Evolutionary conservation across 2,329 filamentous ascomycete genomes (phyloP).

Genomic region (Sporothrix protearum): DNA sequence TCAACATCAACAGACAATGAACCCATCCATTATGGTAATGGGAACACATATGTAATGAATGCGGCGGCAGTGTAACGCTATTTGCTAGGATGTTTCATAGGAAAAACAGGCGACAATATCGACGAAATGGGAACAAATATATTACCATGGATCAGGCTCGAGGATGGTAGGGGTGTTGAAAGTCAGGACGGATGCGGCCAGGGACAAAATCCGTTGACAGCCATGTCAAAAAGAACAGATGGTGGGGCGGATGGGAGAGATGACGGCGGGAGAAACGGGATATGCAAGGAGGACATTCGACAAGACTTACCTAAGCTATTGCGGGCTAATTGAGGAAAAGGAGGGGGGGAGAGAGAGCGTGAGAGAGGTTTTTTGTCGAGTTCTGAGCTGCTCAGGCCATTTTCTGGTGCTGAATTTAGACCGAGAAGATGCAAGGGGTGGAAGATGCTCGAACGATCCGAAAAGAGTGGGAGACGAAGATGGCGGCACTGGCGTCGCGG

Average conservation of each 20-base stretch:
- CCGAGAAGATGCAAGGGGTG: background rate
- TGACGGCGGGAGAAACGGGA: constrained; percentile 1
- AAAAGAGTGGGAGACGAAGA: background rate
- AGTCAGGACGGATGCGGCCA: background rate
- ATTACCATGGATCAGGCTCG: background rate
- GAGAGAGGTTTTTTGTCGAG: background rate
- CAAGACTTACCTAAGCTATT: constrained; percentile 16
- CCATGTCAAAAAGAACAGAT: background rate
- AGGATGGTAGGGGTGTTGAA: background rate
- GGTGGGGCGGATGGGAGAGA: constrained; percentile 5
- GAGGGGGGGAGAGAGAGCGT: background rate
- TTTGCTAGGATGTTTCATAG: constrained; percentile 5
- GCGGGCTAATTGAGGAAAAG: constrained; percentile 2
- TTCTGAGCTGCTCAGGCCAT: background rate
- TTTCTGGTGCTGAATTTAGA: background rate
- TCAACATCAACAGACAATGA: background rate
- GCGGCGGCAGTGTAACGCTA: constrained; percentile 18
- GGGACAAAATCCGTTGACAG: background rate
- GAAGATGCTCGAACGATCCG: background rate
- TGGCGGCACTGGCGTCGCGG: background rate
- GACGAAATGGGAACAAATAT: background rate
- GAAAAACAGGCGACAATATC: background rate
- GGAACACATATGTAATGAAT: constrained; percentile 18
- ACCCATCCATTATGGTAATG: constrained; percentile 3
- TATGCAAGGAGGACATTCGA: background rate